A percentile compares a stretch with the other conserved stretches of the same genome.
phyloP scores from a whole-genome alignment of 139 green algal genomes.

The Coccomyxa sp. region DNA sequence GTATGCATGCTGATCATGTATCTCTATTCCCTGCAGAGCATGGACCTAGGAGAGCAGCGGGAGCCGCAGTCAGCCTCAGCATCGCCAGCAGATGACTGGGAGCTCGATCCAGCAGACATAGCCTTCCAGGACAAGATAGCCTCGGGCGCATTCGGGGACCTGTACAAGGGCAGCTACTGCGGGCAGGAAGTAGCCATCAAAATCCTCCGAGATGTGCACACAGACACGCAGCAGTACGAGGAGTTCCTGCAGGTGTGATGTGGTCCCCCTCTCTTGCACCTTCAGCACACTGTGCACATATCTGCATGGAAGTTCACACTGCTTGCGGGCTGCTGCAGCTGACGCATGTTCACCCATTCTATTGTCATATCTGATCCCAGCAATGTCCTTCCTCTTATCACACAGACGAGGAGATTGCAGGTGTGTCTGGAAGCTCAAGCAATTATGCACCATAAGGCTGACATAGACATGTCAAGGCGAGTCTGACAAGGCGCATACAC shows the following conservation, averaged over 20 bases:
- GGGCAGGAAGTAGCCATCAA: conserved; percentile 99
- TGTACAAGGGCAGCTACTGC: conserved; percentile 94
- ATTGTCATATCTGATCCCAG: neutral
- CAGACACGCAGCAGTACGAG: conserved; percentile 79
- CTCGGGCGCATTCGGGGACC: conserved; percentile 88
- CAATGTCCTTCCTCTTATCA: no score
- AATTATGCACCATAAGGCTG: no score
- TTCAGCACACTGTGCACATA: no score
- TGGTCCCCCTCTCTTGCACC: no score
- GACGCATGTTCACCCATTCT: neutral
- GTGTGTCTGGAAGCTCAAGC: no score
- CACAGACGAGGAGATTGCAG: no score
- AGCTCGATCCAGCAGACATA: conserved; percentile 84
- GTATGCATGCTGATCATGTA: no score
- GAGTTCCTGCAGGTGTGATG: conserved; percentile 81
- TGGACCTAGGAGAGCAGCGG: neutral
- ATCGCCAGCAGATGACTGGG: conserved; percentile 80
- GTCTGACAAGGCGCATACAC: no score
- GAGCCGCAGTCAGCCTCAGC: neutral
- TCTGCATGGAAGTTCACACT: neutral
- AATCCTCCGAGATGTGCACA: conserved; percentile 89
- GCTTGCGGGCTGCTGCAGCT: neutral
- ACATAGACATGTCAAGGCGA: no score
- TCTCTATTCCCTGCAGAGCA: conserved; percentile 7
- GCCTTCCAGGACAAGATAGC: conserved; percentile 87